phyloP scores from a whole-genome alignment of 805 yeast genomes.

The Starmerella scarabaei region DNA sequence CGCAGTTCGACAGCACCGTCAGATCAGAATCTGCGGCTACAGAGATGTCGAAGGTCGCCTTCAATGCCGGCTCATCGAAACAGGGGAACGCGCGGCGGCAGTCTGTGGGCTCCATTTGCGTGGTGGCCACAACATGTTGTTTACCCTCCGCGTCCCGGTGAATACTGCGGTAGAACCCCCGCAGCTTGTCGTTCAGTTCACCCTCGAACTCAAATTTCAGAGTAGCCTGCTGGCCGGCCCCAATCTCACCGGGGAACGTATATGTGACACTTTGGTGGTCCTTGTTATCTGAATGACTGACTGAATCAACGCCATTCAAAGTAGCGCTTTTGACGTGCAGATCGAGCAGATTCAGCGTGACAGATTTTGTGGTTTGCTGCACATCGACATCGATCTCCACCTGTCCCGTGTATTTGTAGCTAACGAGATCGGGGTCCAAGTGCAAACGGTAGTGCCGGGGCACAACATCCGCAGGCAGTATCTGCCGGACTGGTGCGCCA shows the following conservation, averaged over 20 bases:
- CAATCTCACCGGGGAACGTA: conserved; percentile 34
- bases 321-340: conserved; percentile 37
- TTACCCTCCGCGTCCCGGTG: conserved; percentile 42
- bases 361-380: conserved; percentile 30
- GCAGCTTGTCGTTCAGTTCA: conserved; percentile 51
- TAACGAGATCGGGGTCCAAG: conserved; percentile 44
- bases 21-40: conserved; percentile 39
- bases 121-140: conserved; percentile 46
- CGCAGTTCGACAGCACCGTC: conserved; percentile 60
- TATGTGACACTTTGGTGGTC: conserved; percentile 54
- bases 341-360: conserved; percentile 51
- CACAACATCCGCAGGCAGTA: conserved; percentile 50
- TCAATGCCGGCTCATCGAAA: conserved; percentile 58
- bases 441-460: conserved; percentile 66
- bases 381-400: conserved; percentile 37
- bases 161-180: conserved; percentile 59
- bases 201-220: conserved; percentile 45
- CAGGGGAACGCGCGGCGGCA: conserved; percentile 69
- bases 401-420: conserved; percentile 28
- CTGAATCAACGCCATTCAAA: conserved; percentile 24
- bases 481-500: conserved; percentile 24
- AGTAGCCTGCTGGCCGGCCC: conserved; percentile 38
- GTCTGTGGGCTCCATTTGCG: conserved; percentile 67
- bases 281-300: conserved; percentile 30
- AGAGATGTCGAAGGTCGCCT: conserved; percentile 50